phyloP scores from a whole-genome alignment of 768 basidiomycete species.

The Suillus cothurnatus region DNA sequence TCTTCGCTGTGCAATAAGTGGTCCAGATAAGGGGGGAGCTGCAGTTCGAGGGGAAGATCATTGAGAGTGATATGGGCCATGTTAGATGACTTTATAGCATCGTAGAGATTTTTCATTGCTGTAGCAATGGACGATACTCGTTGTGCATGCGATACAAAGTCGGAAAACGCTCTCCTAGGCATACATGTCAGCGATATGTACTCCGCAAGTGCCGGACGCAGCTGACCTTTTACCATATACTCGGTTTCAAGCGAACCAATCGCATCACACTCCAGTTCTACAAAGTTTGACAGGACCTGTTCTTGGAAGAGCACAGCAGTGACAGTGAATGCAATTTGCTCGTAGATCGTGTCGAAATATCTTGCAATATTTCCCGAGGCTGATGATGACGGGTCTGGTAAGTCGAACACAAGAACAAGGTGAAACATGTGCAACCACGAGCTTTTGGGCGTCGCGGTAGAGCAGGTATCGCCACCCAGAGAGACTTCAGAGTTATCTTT shows the following conservation, averaged over 20 bases:
- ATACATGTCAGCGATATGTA: conserved; percentile 13
- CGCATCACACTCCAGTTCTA: conserved; percentile 77
- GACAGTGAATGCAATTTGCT: conserved; percentile 85
- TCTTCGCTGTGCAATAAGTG: conserved; percentile 67
- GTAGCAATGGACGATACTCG: conserved; percentile 70
- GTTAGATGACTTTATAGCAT: conserved; percentile 72
- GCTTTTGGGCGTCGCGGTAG: conserved; percentile 28
- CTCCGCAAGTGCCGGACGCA: background rate
- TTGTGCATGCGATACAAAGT: conserved; percentile 60
- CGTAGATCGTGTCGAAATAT: conserved; percentile 86
- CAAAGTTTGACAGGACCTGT: conserved; percentile 84
- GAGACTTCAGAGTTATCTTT: conserved; percentile 36
- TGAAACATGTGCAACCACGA: conserved; percentile 79
- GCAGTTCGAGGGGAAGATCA: conserved; percentile 79
- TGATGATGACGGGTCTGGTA: conserved; percentile 88
- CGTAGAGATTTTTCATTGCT: conserved; percentile 79
- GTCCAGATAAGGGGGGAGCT: conserved; percentile 83
- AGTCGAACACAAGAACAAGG: conserved; percentile 83
- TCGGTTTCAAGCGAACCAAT: conserved; percentile 73
- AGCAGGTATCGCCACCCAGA: conserved; percentile 38
- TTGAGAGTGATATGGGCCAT: conserved; percentile 82
- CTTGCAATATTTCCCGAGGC: conserved; percentile 74
- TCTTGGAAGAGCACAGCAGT: conserved; percentile 93
- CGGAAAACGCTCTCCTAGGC: conserved; percentile 60
- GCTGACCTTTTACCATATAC: conserved; percentile 70